Evolutionary conservation across 257 asterid species (phyloP).

Genomic region (Orobanche coerulescens): DNA sequence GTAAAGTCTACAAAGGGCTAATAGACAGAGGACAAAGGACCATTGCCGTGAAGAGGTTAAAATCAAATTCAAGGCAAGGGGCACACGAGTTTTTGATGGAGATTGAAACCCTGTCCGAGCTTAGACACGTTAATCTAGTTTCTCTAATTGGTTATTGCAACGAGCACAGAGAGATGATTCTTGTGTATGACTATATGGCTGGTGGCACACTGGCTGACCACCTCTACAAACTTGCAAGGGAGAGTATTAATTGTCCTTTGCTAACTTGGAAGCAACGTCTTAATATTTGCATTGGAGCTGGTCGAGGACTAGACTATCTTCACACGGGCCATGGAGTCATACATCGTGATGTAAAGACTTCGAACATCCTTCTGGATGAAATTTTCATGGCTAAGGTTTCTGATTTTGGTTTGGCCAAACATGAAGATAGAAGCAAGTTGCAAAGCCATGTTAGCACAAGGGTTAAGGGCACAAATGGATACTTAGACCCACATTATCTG

Average conservation of each 20-base stretch:
- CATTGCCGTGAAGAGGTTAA: conserved; percentile 39
- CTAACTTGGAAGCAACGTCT: conserved; percentile 45
- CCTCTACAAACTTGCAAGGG: conserved; percentile 32
- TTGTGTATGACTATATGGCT: conserved; percentile 49
- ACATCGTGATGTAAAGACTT: conserved; percentile 50
- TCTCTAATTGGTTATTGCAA: conserved; percentile 53
- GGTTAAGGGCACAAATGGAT: conserved; percentile 52
- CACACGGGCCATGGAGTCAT: conserved; percentile 41
- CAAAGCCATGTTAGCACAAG: conserved; percentile 38
- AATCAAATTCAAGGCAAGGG: conserved; percentile 39
- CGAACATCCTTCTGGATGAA: conserved; percentile 52
- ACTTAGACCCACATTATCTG: conserved; percentile 46
- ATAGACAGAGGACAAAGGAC: conserved; percentile 26
- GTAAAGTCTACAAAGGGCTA: conserved; percentile 38
- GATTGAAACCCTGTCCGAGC: conserved; percentile 41
- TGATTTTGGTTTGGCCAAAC: conserved; percentile 61
- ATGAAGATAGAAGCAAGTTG: conserved; percentile 28
- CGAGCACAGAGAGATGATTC: conserved; percentile 35
- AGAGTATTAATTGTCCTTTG: conserved; percentile 5
- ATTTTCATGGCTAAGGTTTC: conserved; percentile 47
- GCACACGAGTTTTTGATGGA: conserved; percentile 40
- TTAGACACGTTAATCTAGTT: conserved; percentile 41
- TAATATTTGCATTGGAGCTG: conserved; percentile 48
- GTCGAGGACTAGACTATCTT: conserved; percentile 44
- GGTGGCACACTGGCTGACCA: conserved; percentile 48